Percentiles rank a stretch among this genome's conserved stretches.
These are phyloP conservation scores for Septoria linicola DNA, from an alignment of 2,329 filamentous ascomycete genomes.

Conservation along the genomic window DNA sequence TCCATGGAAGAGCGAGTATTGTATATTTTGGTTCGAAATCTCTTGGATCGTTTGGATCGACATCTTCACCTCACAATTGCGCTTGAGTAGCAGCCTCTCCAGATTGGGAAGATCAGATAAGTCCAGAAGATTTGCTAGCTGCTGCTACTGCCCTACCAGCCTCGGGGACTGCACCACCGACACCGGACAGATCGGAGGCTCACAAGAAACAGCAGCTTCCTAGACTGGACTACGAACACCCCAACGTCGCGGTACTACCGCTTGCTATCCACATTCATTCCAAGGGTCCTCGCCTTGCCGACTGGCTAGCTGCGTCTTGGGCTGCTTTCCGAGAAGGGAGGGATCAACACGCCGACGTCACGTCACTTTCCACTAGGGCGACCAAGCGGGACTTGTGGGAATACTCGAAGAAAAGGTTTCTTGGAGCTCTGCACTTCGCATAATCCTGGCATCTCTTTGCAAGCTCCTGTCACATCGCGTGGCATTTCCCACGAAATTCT, in stretches of 20 bases:
- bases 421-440: neutral
- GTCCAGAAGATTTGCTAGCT: neutral
- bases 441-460: neutral
- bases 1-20: constrained; percentile 63
- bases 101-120: constrained; percentile 15
- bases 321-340: neutral
- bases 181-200: constrained; percentile 2
- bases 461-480: neutral
- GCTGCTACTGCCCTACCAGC: neutral
- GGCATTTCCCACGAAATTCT: neutral
- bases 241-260: neutral
- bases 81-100: constrained; percentile 5
- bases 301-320: neutral
- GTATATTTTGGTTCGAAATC: constrained; percentile 15
- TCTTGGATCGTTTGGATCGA: constrained; percentile 14
- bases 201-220: neutral
- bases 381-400: too few species aligned
- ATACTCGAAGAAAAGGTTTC: too few species aligned
- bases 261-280: neutral
- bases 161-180: constrained; percentile 4
- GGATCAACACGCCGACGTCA: constrained; percentile 1
- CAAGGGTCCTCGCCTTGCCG: neutral
- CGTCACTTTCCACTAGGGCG: neutral
- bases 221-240: neutral
- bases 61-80: constrained; percentile 11